Base-by-base conservation (phyloP, 441 rosid species). In the California macrophylla region DNA sequence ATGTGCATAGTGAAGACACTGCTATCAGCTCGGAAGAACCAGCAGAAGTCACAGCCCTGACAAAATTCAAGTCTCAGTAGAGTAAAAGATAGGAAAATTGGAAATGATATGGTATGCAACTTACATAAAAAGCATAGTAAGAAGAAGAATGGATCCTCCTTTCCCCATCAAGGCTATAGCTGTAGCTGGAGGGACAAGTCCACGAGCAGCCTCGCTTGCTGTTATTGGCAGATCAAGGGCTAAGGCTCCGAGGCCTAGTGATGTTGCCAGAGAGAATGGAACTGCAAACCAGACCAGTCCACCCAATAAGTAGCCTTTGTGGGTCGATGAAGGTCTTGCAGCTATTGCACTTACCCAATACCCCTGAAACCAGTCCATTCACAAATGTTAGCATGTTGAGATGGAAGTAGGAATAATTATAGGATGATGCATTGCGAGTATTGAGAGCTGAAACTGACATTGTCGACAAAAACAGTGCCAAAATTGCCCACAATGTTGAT, bases 341-440 rank as follows among this genome's bases (percentile, higher is more conserved):
- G 98, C 98, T 78, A 91, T 93, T 26, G 98, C 97, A 80, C 97
- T 89, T 69, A 93, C 89, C 98, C 97, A 93, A 74, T 93, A 93
- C 38, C 98, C 95, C 97, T 93, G 60, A 29, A 75, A 60, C 56
- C 56, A 47, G 0, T 47, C 20, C 56, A 47, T n/a, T 47, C 20
- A 15, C 56, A 47, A 47, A 15, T 15, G 52, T 42, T 42, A 42
- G 45, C 0, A 9, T 4, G 5, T 15, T 15, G 18, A 1, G 32
- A 28, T 34, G 47, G 8, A 18, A 1, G 0, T 42, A 10, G 24
- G 38, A 47, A 29, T 10, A 8, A n/a, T n/a, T n/a, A n/a, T n/a
- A n/a, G n/a, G n/a, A n/a, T n/a, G n/a, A n/a, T 32, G 18, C 42
- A 25, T 20, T 32, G 25, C 15, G 54, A 47, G 20, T 30, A 58